A percentile compares a stretch with the other conserved stretches of the same genome.
Conservation (phyloP, 2,329 filamentous ascomycete genomes). For the Ceratocystis cubensis region DNA sequence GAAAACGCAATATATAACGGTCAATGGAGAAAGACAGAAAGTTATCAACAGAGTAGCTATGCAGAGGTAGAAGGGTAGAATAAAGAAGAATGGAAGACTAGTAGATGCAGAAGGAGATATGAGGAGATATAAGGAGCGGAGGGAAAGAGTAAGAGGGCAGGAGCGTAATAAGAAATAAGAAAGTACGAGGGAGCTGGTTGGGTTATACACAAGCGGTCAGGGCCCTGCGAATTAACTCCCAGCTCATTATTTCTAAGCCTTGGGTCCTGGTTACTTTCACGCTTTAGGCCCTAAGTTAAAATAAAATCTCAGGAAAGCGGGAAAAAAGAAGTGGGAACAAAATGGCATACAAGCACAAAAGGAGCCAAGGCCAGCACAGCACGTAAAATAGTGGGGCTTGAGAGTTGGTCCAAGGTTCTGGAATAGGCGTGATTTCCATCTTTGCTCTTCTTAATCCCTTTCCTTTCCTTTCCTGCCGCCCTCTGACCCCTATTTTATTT, state of each 20-base stretch:
- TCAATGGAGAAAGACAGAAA: neutral
- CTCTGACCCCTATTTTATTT: neutral
- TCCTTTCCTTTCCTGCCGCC: neutral
- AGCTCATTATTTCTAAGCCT: neutral
- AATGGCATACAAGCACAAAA: neutral
- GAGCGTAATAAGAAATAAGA: no score
- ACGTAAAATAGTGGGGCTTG: neutral
- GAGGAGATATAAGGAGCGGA: neutral
- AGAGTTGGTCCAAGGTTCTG: neutral
- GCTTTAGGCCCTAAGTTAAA: neutral
- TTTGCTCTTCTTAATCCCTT: neutral
- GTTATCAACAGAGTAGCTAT: neutral
- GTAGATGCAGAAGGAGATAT: neutral
- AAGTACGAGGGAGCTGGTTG: no score
- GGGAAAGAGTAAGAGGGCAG: no score
- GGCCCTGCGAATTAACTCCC: no score
- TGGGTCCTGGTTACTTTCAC: neutral
- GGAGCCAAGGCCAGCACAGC: slow-evolving; percentile 1
- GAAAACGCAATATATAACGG: neutral
- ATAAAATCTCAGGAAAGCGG: neutral
- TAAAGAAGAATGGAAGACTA: neutral
- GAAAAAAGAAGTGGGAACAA: neutral
- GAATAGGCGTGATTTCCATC: neutral
- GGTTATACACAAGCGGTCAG: no score
- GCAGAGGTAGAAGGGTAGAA: neutral